Evolutionary conservation across 1,284 basidiomycete genomes (phyloP).

Genomic region (Heterobasidion occidentale): DNA sequence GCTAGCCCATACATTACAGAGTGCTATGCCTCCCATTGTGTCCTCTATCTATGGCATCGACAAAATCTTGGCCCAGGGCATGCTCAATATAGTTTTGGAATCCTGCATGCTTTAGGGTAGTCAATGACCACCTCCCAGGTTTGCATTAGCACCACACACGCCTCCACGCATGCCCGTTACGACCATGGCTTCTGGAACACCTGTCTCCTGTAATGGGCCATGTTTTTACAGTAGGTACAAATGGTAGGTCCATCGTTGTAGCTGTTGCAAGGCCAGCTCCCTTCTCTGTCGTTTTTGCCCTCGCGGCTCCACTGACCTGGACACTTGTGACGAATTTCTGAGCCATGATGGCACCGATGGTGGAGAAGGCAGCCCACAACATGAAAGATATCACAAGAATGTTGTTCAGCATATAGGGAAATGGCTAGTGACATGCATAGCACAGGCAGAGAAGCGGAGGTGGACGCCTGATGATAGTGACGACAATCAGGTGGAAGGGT

Average conservation of each 20-base stretch:
- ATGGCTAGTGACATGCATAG: neutral
- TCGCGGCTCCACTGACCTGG: neutral
- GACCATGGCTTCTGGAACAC: neutral
- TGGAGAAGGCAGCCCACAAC: neutral
- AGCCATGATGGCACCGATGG: neutral
- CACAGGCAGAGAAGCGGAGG: neutral
- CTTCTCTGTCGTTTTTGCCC: neutral
- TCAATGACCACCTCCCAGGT: neutral
- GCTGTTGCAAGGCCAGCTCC: neutral
- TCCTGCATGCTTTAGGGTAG: neutral
- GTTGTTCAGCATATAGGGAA: neutral
- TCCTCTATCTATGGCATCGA: neutral
- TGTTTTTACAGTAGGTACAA: neutral
- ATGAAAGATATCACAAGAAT: neutral
- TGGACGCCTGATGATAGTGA: neutral
- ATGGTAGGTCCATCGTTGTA: neutral
- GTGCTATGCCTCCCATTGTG: neutral
- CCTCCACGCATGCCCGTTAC: neutral
- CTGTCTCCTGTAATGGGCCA: neutral
- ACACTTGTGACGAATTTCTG: neutral
- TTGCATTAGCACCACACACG: neutral
- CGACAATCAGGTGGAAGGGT: neutral
- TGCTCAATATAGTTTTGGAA: neutral
- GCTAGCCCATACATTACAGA: neutral
- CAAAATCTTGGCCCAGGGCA: neutral